A percentile compares a stretch with the other conserved stretches of the same genome.
Conservation (phyloP, 2,329 filamentous ascomycete genomes). For the Diaporthe caulivora region DNA sequence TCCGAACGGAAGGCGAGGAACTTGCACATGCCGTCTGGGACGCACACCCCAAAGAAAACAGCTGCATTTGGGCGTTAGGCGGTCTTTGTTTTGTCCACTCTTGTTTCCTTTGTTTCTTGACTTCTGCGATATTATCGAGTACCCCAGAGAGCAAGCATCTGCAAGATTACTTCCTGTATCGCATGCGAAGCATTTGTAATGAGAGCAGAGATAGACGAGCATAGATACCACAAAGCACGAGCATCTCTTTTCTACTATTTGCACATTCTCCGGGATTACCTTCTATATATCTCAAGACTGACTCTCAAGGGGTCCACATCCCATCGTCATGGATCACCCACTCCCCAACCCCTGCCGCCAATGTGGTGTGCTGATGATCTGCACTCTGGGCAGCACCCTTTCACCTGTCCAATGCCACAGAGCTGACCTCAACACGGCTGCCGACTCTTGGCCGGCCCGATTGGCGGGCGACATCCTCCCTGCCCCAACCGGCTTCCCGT, state of each 20-base stretch:
- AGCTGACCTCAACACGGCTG: neutral
- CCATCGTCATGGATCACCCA: constrained; percentile 21
- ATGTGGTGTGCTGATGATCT: constrained; percentile 17
- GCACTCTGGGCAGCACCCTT: neutral
- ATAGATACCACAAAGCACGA: constrained; percentile 19
- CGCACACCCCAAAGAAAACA: neutral
- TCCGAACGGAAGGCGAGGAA: neutral
- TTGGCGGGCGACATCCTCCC: neutral
- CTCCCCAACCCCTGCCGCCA: neutral
- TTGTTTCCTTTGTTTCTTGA: neutral
- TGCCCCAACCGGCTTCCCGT: neutral
- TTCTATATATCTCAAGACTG: neutral
- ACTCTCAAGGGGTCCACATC: neutral
- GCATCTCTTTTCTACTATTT: neutral
- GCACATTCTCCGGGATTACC: too few relatives aligned
- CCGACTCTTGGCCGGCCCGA: constrained; percentile 14
- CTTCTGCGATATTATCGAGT: neutral
- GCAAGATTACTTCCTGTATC: neutral
- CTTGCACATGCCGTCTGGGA: constrained; percentile 7
- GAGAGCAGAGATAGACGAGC: constrained; percentile 2
- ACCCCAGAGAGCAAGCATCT: constrained; percentile 7
- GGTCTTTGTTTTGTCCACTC: neutral
- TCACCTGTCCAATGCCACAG: neutral
- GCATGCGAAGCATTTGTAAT: constrained; percentile 23
- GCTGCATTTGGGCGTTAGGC: constrained; percentile 4